A percentile compares a stretch with the other conserved stretches of the same genome.
Evolutionary conservation across 2,329 filamentous ascomycete genomes (phyloP).

Genomic region (Colletotrichum cuscutae): DNA sequence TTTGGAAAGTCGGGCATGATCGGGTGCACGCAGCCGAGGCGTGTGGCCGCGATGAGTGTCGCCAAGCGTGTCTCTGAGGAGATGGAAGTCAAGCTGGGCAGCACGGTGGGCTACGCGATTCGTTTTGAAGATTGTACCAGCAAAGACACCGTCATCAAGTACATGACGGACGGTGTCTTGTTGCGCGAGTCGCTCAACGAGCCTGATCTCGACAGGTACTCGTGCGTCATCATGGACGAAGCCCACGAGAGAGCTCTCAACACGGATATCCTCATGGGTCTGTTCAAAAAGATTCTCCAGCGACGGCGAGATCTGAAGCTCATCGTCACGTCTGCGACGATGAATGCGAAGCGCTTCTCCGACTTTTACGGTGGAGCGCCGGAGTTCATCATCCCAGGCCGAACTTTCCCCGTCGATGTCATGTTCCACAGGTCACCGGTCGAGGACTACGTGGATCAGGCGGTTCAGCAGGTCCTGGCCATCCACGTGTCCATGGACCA

Average conservation of each 20-base stretch:
- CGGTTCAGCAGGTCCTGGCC: conserved; percentile 93
- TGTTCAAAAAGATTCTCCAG: conserved; percentile 97
- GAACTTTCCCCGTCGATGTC: conserved; percentile 96
- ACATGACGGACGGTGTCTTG: conserved; percentile 98
- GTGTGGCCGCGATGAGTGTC: conserved; percentile 98
- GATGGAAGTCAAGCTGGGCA: conserved; percentile 93
- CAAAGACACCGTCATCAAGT: conserved; percentile 95
- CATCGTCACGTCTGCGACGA: conserved; percentile 97
- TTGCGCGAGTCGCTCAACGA: conserved; percentile 94
- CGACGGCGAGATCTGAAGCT: conserved; percentile 91
- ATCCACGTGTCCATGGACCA: conserved; percentile 95
- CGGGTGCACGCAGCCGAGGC: conserved; percentile 93
- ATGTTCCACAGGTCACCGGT: conserved; percentile 95
- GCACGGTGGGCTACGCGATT: conserved; percentile 93
- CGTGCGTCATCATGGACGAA: conserved; percentile 99
- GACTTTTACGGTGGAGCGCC: conserved; percentile 96
- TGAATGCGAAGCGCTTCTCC: conserved; percentile 97
- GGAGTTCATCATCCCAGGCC: conserved; percentile 94
- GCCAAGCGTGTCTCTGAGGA: conserved; percentile 98
- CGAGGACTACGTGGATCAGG: conserved; percentile 97
- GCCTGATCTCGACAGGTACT: conserved; percentile 93
- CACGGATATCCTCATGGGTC: conserved; percentile 95
- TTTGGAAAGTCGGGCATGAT: conserved; percentile 91
- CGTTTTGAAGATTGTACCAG: conserved; percentile 98
- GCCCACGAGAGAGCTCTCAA: conserved; percentile 97